Evolutionary conservation across 1,139 yeast genomes (phyloP).

Genomic region (Spathaspora sp.): DNA sequence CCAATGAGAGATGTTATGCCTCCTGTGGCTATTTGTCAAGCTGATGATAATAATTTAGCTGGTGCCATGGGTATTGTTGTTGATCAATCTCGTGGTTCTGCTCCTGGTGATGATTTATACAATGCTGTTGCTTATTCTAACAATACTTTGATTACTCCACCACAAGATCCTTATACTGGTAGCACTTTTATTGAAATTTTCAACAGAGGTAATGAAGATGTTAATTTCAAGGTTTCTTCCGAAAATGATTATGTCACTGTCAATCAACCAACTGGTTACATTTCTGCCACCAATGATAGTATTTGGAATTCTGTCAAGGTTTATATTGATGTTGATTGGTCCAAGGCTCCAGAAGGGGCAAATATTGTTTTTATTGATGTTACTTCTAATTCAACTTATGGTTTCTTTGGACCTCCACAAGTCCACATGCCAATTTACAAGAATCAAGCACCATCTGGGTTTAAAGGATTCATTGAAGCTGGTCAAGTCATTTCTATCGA

Average conservation of each 20-base stretch:
- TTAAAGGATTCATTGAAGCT: conserved; percentile 15
- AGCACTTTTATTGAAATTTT: conserved; percentile 17
- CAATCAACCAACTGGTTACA: conserved; percentile 11
- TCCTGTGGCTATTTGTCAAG: conserved; percentile 12
- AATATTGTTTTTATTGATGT: conserved; percentile 13
- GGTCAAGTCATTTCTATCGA: conserved; percentile 16
- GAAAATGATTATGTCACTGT: conserved; percentile 12
- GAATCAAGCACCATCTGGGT: conserved; percentile 11
- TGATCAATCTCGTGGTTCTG: conserved; percentile 16
- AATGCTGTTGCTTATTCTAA: conserved; percentile 17
- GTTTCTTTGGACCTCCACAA: conserved; percentile 12
- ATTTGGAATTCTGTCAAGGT: conserved; percentile 15
- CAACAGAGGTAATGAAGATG: conserved; percentile 16
- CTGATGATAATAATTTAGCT: conserved; percentile 10
- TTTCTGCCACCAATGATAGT: conserved; percentile 13
- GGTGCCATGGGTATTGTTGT: conserved; percentile 16
- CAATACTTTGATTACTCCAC: conserved; percentile 17
- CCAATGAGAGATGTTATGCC: conserved; percentile 18
- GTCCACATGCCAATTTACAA: conserved; percentile 15
- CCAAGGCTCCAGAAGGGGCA: conserved; percentile 15
- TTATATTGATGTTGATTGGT: conserved; percentile 16
- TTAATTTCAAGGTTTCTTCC: conserved; percentile 14
- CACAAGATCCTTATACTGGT: conserved; percentile 15
- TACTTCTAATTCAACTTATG: conserved; percentile 12
- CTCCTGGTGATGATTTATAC: conserved; percentile 16